phyloP scores from a whole-genome alignment of 2,329 filamentous ascomycete genomes.

The Cordyceps farinosa region DNA sequence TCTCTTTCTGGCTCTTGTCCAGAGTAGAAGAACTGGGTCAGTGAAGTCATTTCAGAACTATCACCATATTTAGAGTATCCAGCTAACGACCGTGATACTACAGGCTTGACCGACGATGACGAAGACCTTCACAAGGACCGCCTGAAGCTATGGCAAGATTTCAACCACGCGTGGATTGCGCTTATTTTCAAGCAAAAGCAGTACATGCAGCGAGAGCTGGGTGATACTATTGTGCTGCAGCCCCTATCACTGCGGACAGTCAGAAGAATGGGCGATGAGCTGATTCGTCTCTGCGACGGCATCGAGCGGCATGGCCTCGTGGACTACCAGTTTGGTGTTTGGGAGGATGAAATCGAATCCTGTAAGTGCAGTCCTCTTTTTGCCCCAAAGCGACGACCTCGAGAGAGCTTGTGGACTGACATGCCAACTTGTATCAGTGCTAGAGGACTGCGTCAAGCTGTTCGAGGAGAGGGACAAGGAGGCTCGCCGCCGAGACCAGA shows the following conservation, averaged over 20 bases:
- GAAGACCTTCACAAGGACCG: constrained; percentile 70
- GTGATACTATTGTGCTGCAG: constrained; percentile 47
- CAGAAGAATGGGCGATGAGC: constrained; percentile 74
- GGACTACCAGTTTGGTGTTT: constrained; percentile 95
- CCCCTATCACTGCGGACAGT: constrained; percentile 67
- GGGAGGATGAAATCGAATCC: constrained; percentile 86
- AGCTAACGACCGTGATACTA: background rate
- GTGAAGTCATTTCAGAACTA: constrained; percentile 24
- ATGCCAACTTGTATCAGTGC: constrained; percentile 25
- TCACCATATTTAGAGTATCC: background rate
- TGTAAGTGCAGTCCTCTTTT: constrained; percentile 50
- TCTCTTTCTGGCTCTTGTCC: constrained; percentile 55
- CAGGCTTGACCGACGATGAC: constrained; percentile 83
- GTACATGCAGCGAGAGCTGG: constrained; percentile 57
- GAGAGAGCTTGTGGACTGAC: background rate
- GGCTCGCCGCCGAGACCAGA: background rate
- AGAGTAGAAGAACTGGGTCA: constrained; percentile 54
- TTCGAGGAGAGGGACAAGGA: constrained; percentile 35
- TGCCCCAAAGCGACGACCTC: background rate
- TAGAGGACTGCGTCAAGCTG: constrained; percentile 43
- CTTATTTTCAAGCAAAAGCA: constrained; percentile 82
- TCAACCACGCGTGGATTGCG: constrained; percentile 88
- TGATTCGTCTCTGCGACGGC: constrained; percentile 78
- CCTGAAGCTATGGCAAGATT: constrained; percentile 85
- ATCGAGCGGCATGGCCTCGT: constrained; percentile 91